A percentile compares a stretch with the other conserved stretches of the same genome.
Conservation (phyloP, 192 early-diverging fungal genomes). For the Umbelopsis sp. region DNA sequence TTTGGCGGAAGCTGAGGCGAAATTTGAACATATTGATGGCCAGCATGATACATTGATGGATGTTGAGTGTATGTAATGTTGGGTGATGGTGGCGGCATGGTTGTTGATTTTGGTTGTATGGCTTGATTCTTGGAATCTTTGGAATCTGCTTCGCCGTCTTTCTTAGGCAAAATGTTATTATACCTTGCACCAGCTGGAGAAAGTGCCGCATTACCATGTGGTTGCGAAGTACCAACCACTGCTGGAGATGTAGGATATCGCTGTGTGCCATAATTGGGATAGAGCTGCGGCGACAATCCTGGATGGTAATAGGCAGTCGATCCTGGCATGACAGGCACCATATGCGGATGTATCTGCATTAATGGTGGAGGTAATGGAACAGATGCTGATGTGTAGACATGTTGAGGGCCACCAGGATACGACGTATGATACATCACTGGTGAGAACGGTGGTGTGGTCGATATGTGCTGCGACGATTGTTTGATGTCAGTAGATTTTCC, state of each 20-base stretch:
- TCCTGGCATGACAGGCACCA: constrained; percentile 14
- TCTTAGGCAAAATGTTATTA: constrained; percentile 5
- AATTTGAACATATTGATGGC: constrained; percentile 6
- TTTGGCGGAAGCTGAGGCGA: constrained; percentile 9
- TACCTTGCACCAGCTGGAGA: constrained; percentile 10
- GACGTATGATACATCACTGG: constrained; percentile 8
- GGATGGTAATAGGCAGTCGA: neutral
- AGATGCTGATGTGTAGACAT: neutral
- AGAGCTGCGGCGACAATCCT: constrained; percentile 6
- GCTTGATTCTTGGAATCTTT: neutral
- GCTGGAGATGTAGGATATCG: neutral
- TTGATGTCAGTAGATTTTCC: neutral
- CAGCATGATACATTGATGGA: constrained; percentile 11
- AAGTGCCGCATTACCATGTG: neutral
- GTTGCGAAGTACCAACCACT: neutral
- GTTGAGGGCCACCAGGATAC: neutral
- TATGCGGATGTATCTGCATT: constrained; percentile 8
- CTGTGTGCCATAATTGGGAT: neutral
- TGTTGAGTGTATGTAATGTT: constrained; percentile 11
- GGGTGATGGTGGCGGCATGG: constrained; percentile 9
- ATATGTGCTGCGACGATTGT: neutral
- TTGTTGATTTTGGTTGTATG: neutral
- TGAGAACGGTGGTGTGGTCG: neutral
- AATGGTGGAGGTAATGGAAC: constrained; percentile 9
- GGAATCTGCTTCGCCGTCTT: neutral